These are phyloP conservation scores for Rhizopus sp. DNA, from an alignment of 371 early-diverging fungal species.

Conservation along the genomic window DNA sequence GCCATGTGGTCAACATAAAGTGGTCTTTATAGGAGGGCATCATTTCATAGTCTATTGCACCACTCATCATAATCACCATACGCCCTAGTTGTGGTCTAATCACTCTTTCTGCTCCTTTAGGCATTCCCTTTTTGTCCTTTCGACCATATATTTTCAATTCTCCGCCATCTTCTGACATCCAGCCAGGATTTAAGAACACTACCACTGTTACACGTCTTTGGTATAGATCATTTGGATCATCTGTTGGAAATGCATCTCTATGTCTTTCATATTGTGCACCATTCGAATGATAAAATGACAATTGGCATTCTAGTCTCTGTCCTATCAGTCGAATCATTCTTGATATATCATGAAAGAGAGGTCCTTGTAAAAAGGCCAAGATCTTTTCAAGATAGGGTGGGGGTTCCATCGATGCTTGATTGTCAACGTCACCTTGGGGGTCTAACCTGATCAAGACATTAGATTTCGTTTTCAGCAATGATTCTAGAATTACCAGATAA, in stretches of 20 bases:
- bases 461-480: background rate
- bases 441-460: conserved; percentile 23
- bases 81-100: conserved; percentile 54
- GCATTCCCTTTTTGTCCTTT: conserved; percentile 34
- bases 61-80: conserved; percentile 61
- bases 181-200: conserved; percentile 59
- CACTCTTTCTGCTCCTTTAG: conserved; percentile 47
- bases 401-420: background rate
- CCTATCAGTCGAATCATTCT: conserved; percentile 54
- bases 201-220: conserved; percentile 69
- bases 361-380: conserved; percentile 35
- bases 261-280: conserved; percentile 65
- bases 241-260: conserved; percentile 64
- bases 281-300: conserved; percentile 62
- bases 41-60: conserved; percentile 67
- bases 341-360: conserved; percentile 51
- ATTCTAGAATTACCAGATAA: conserved; percentile 47
- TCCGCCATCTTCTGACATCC: conserved; percentile 56
- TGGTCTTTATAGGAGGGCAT: conserved; percentile 51
- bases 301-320: conserved; percentile 55
- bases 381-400: conserved; percentile 35
- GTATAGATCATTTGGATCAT: conserved; percentile 52
- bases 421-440: conserved; percentile 11
- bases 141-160: conserved; percentile 56
- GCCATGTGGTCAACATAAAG: conserved; percentile 59